phyloP scores from a whole-genome alignment of 495 filamentous ascomycete genomes.

The Rhypophila decipiens region DNA sequence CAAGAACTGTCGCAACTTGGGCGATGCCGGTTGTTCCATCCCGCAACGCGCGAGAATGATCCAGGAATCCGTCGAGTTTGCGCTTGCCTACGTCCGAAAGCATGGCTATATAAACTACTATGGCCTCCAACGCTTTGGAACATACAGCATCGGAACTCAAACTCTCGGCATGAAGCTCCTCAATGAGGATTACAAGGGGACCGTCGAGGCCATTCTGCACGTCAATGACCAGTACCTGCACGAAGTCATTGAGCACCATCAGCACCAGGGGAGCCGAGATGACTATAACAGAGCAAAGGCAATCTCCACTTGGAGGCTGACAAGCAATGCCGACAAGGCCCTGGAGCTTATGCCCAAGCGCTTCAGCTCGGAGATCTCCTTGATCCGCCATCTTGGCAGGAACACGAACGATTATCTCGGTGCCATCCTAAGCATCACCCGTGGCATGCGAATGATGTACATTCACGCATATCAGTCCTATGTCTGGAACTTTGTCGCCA shows the following conservation, averaged over 20 bases:
- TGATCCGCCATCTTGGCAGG: constrained; percentile 65
- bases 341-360: constrained; percentile 66
- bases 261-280: constrained; percentile 41
- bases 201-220: constrained; percentile 63
- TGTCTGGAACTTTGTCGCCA: constrained; percentile 83
- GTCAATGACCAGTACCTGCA: constrained; percentile 35
- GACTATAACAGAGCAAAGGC: constrained; percentile 70
- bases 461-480: constrained; percentile 92
- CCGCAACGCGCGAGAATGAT: constrained; percentile 30
- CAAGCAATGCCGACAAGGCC: constrained; percentile 48
- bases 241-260: constrained; percentile 13
- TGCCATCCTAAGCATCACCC: constrained; percentile 66
- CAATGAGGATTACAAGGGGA: constrained; percentile 69
- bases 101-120: constrained; percentile 95
- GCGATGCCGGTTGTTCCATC: constrained; percentile 34
- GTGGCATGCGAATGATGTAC: constrained; percentile 85
- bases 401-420: constrained; percentile 61
- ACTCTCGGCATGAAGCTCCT: constrained; percentile 77
- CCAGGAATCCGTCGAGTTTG: constrained; percentile 30
- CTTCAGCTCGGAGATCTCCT: constrained; percentile 68
- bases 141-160: constrained; percentile 74
- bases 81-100: constrained; percentile 48
- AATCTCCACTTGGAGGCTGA: constrained; percentile 62
- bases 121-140: constrained; percentile 89
- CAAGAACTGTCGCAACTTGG: constrained; percentile 66